Percentiles rank a stretch among this genome's conserved stretches.
These are phyloP conservation scores for Ganoderma lingzhi DNA, from an alignment of 1,284 basidiomycete genomes.

Conservation along the genomic window DNA sequence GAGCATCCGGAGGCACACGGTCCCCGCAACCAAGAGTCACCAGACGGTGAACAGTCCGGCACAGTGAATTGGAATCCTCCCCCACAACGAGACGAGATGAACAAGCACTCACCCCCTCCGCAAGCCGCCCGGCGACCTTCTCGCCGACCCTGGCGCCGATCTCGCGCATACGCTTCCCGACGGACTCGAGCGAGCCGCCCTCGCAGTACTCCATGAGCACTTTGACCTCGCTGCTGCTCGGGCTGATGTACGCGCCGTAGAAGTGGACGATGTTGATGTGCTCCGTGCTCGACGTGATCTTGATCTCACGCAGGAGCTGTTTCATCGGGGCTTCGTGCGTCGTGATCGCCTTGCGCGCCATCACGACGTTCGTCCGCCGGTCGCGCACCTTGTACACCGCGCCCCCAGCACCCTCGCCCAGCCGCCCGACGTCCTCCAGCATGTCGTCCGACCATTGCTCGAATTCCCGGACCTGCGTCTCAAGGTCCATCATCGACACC, in stretches of 20 bases:
- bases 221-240: slow-evolving; percentile 92
- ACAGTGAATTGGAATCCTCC: neutral
- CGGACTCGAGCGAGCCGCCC: slow-evolving; percentile 87
- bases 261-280: slow-evolving; percentile 93
- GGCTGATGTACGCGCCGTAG: slow-evolving; percentile 95
- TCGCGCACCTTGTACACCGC: slow-evolving; percentile 93
- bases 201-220: slow-evolving; percentile 97
- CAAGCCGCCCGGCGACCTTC: slow-evolving; percentile 91
- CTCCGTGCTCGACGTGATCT: slow-evolving; percentile 86
- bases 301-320: slow-evolving; percentile 93
- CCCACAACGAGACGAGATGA: neutral
- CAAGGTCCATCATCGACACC: slow-evolving; percentile 44
- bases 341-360: slow-evolving; percentile 97
- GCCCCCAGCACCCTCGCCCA: slow-evolving; percentile 97
- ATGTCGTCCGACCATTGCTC: slow-evolving; percentile 72
- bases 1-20: slow-evolving; percentile 10
- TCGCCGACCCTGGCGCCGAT: slow-evolving; percentile 88
- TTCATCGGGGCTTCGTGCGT: slow-evolving; percentile 93
- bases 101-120: slow-evolving; percentile 73
- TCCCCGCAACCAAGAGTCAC: neutral
- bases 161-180: slow-evolving; percentile 87
- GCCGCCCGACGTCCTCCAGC: slow-evolving; percentile 74
- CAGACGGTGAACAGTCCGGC: neutral
- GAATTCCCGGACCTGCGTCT: slow-evolving; percentile 45
- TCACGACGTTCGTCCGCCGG: slow-evolving; percentile 76